Conservation (phyloP, 73 alveolate species). For the Stentor coeruleus region DNA sequence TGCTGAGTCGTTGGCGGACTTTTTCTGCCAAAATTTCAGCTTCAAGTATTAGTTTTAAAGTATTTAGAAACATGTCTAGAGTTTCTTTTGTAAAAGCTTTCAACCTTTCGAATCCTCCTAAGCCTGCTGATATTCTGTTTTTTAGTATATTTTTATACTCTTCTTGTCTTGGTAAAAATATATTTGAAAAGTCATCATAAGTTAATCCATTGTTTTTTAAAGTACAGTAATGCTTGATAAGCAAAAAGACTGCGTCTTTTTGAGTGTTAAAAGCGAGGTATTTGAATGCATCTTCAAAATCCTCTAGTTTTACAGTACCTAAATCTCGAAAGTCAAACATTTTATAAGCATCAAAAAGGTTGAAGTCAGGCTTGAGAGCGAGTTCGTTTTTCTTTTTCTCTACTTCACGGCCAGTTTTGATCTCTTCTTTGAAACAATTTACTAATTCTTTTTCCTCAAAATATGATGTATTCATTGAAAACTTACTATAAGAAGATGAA, state of each 20-base stretch:
- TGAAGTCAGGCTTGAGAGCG: conserved; percentile 46
- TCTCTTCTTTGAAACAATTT: conserved; percentile 28
- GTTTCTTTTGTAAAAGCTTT: conserved; percentile 23
- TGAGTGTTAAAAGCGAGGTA: conserved; percentile 12
- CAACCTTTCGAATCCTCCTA: conserved; percentile 13
- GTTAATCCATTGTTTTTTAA: conserved; percentile 30
- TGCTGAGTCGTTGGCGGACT: conserved; percentile 25
- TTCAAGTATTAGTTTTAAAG: conserved; percentile 20
- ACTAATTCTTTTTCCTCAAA: too few relatives aligned
- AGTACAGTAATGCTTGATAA: conserved; percentile 35
- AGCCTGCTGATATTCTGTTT: conserved; percentile 14
- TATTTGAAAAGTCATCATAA: conserved; percentile 44
- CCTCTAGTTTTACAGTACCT: conserved; percentile 30
- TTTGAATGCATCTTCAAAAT: conserved; percentile 35
- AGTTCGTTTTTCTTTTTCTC: conserved; percentile 37
- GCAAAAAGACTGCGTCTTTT: conserved; percentile 40
- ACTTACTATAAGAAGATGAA: too few relatives aligned
- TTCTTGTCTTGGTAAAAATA: conserved; percentile 37
- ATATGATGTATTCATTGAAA: too few relatives aligned
- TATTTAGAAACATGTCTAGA: conserved; percentile 25
- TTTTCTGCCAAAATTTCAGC: conserved; percentile 31
- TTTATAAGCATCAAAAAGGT: conserved; percentile 44
- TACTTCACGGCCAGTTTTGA: conserved; percentile 38
- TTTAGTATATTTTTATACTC: conserved; percentile 25
- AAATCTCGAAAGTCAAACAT: conserved; percentile 33